phyloP scores from a whole-genome alignment of 345 rosid genomes.

The Eucalyptus grandis region DNA sequence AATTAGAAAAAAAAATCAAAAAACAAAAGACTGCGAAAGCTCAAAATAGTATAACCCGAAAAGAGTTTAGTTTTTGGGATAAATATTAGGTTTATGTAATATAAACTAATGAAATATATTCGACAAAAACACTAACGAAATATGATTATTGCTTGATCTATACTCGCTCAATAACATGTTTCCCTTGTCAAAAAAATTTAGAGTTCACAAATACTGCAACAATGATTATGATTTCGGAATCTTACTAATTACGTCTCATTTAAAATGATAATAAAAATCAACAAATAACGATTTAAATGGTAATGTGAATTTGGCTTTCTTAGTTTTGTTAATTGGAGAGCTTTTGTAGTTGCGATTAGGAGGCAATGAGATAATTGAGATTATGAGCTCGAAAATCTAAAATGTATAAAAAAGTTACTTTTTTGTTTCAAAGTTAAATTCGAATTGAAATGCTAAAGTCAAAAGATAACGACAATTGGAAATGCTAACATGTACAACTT shows the following conservation, averaged over 20 bases:
- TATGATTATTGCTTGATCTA: neutral
- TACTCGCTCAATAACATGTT: neutral
- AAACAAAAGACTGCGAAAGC: neutral
- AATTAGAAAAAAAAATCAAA: neutral
- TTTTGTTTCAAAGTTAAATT: neutral
- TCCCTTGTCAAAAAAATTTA: neutral
- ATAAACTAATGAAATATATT: neutral
- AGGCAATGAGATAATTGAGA: neutral
- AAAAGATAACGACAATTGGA: accelerated
- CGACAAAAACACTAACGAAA: neutral
- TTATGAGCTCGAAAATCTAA: accelerated
- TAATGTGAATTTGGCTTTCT: neutral
- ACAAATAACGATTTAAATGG: neutral
- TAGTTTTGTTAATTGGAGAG: neutral
- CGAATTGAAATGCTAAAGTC: neutral
- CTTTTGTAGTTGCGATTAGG: accelerated
- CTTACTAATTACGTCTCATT: neutral
- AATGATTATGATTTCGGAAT: neutral
- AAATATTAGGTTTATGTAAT: neutral
- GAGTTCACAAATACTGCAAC: accelerated
- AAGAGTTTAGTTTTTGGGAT: neutral
- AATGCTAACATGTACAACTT: neutral
- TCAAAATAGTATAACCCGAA: neutral
- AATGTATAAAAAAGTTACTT: neutral
- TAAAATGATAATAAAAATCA: neutral